Evolutionary conservation across 225 moss, liverwort and hornwort genomes (phyloP).

Genomic region (Lunularia cruciata): DNA sequence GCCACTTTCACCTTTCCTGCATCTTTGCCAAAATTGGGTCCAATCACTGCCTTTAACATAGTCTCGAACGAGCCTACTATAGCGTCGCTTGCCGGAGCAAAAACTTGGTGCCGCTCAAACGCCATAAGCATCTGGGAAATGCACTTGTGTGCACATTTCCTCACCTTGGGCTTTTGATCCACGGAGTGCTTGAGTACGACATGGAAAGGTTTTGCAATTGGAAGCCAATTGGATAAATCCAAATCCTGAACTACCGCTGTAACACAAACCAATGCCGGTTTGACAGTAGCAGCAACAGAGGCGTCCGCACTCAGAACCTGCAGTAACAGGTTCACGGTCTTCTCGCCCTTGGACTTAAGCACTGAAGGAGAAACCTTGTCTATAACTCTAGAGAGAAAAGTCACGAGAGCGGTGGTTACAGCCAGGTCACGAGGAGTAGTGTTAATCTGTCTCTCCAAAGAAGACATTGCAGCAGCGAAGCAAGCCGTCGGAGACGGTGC

Average conservation of each 20-base stretch:
- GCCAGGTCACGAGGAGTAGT: constrained; percentile 58
- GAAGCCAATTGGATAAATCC: constrained; percentile 76
- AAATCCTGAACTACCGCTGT: constrained; percentile 55
- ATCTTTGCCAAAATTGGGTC: constrained; percentile 40
- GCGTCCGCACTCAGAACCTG: constrained; percentile 47
- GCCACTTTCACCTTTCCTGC: constrained; percentile 39
- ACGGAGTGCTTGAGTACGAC: constrained; percentile 63
- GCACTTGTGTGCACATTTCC: constrained; percentile 83
- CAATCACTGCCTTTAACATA: constrained; percentile 65
- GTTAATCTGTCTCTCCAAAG: constrained; percentile 67
- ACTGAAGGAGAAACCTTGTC: constrained; percentile 68
- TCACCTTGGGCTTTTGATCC: constrained; percentile 92
- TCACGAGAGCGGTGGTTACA: constrained; percentile 82
- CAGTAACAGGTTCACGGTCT: constrained; percentile 60
- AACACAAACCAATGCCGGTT: constrained; percentile 63
- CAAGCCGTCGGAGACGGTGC: constrained; percentile 69
- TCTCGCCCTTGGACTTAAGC: constrained; percentile 70
- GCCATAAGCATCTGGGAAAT: constrained; percentile 65
- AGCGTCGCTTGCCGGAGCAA: constrained; percentile 74
- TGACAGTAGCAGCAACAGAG: constrained; percentile 64
- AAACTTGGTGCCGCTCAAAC: constrained; percentile 61
- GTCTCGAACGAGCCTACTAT: constrained; percentile 72
- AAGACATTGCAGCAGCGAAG: constrained; percentile 86
- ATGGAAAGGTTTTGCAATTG: constrained; percentile 63
- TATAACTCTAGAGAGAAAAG: constrained; percentile 76